phyloP scores from a whole-genome alignment of 805 yeast genomes.

The Candida loeiensis region DNA sequence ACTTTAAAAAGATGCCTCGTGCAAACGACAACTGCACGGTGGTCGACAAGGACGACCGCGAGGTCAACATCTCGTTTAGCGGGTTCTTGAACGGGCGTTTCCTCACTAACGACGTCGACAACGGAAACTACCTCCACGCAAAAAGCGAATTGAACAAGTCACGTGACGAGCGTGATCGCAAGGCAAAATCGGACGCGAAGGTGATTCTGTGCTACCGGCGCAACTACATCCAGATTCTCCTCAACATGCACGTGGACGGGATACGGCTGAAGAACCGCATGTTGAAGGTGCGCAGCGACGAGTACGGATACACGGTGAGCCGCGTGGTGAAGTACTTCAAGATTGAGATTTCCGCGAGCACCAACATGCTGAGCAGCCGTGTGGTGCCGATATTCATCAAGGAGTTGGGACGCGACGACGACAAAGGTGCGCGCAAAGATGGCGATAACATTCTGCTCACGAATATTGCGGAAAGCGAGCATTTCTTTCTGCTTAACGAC shows the following conservation, averaged over 20 bases:
- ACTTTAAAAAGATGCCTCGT: constrained; percentile 20
- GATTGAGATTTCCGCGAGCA: constrained; percentile 35
- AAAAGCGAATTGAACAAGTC: constrained; percentile 7
- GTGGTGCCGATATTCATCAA: constrained; percentile 31
- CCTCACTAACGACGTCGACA: constrained; percentile 39
- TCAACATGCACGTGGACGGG: constrained; percentile 29
- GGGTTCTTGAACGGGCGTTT: constrained; percentile 45
- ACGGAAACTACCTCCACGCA: constrained; percentile 26
- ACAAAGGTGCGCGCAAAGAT: constrained; percentile 5
- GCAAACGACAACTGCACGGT: constrained; percentile 20
- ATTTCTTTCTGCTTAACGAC: constrained; percentile 26
- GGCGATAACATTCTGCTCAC: constrained; percentile 16
- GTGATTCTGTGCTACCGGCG: constrained; percentile 46
- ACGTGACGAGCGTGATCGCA: not conserved
- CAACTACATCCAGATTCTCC: constrained; percentile 36
- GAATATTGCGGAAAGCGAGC: constrained; percentile 19
- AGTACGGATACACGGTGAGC: constrained; percentile 36
- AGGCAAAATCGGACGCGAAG: constrained; percentile 23
- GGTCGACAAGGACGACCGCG: constrained; percentile 28
- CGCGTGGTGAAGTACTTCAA: constrained; percentile 36
- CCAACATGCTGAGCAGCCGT: constrained; percentile 28
- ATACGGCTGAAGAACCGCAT: constrained; percentile 23
- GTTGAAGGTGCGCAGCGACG: constrained; percentile 30
- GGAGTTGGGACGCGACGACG: constrained; percentile 16
- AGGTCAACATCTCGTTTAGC: constrained; percentile 22